Base-by-base conservation (phyloP, 768 basidiomycete genomes). In the Phlebiopsis gigantea region DNA sequence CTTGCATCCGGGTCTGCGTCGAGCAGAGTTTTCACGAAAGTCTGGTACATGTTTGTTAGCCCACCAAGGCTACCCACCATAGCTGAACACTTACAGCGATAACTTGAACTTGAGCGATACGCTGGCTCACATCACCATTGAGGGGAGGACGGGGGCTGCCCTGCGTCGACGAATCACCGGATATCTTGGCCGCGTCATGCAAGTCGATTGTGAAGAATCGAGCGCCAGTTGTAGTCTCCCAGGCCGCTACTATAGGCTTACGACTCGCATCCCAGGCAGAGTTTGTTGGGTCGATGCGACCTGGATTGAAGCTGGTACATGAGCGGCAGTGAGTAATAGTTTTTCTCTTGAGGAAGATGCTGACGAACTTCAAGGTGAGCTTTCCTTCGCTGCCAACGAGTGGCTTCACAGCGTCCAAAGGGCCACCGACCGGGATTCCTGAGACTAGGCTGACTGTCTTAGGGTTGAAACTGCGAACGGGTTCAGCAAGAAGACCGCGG, bases 251-350 rank as follows among this genome's bases (percentile, higher is more conserved):
- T 21, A 85, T 73, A 1, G 84, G 83, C 65, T 86, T 84, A 42
- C 83, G 75, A 28, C 79, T 80, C 24, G 70, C 64, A 19, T 69
- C 66, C 82, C 83, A 85, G 2, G 79, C 80, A 10, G 66, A 56
- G 62, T 80, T 82, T 21, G 72, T 77, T 8, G 84, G 83, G 51
- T 84, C 81, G 49, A 86, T 79, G 39, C 82, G 80, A 22, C 82
- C 82, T 26, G 83, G 84, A 62, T 85, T 84, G 63, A 79, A 76
- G 58, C 83, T 85, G 12, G 39, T 10, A 41, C 39, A 10, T n/a
- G n/a, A n/a, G 39, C n/a, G 12, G n/a, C 12, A 10, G 39, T 41
- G 39, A 41, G 10, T 41, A 10, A 10, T 41, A 41, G 39, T n/a
- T n/a, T 41, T 41, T n/a, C 39, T 41, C 39, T 41, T 41, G 31